Percentiles rank a stretch among this genome's conserved stretches.
These are phyloP conservation scores for Candida ovalis DNA, from an alignment of 805 yeast genomes.

Conservation along the genomic window DNA sequence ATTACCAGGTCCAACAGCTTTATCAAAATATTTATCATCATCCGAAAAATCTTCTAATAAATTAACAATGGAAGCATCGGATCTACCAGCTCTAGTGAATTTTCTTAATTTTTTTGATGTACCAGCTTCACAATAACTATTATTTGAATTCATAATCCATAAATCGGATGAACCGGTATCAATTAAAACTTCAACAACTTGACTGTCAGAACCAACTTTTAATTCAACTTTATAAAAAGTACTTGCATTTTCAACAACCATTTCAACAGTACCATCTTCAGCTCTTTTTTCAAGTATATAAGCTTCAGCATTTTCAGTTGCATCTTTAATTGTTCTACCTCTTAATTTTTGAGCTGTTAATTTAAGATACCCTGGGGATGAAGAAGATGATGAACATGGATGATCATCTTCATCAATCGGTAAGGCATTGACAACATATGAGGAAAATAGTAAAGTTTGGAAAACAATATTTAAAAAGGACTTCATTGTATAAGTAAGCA, in stretches of 20 bases:
- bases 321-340: slow-evolving; percentile 14
- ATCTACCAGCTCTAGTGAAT: slow-evolving; percentile 5
- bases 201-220: slow-evolving; percentile 54
- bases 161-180: slow-evolving; percentile 79
- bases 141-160: slow-evolving; percentile 53
- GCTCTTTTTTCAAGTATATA: slow-evolving; percentile 22
- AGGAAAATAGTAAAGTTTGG: neutral
- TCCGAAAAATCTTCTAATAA: no score
- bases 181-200: slow-evolving; percentile 51
- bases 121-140: slow-evolving; percentile 39
- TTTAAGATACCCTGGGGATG: slow-evolving; percentile 12
- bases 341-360: slow-evolving; percentile 20
- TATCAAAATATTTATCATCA: neutral
- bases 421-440: neutral
- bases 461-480: neutral
- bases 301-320: slow-evolving; percentile 15
- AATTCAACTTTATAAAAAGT: slow-evolving; percentile 44
- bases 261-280: slow-evolving; percentile 25
- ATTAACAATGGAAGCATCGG: neutral
- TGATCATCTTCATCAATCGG: neutral
- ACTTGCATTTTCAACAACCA: slow-evolving; percentile 35
- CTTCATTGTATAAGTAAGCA: no score
- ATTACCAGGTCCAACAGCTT: neutral
- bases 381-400: neutral
- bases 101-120: neutral